Percentiles rank a stretch among this genome's conserved stretches.
phyloP scores from a whole-genome alignment of 441 rosid genomes.

The Adansonia madagascariensis region DNA sequence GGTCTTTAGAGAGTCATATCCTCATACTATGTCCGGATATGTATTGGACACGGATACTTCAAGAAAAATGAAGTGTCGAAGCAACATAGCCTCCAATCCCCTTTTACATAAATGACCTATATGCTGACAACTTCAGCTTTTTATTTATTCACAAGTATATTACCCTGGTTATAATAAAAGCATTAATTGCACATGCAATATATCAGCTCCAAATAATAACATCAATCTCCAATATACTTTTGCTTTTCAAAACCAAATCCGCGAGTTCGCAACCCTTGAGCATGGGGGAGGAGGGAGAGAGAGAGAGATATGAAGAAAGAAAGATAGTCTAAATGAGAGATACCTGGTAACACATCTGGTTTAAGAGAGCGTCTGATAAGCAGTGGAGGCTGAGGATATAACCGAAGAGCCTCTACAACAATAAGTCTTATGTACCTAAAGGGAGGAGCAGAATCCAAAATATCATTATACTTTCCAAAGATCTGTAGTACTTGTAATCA shows the following conservation, averaged over 20 bases:
- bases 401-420: constrained; percentile 85
- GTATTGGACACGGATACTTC: too few relatives aligned
- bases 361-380: constrained; percentile 83
- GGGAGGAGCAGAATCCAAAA: constrained; percentile 28
- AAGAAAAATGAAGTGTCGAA: too few relatives aligned
- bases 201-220: not conserved
- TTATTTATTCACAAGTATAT: not conserved
- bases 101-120: constrained; percentile 13
- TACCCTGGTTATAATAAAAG: not conserved
- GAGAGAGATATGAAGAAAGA: not conserved
- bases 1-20: too few relatives aligned
- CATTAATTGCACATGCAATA: not conserved
- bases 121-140: constrained; percentile 4
- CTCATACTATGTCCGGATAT: too few relatives aligned
- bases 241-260: constrained; percentile 5
- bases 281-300: not conserved
- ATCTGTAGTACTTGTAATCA: not conserved
- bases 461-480: not conserved
- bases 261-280: not conserved
- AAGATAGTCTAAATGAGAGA: constrained; percentile 11
- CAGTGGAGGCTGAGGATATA: constrained; percentile 94
- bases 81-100: not conserved
- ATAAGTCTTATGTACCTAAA: constrained; percentile 78
- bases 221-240: not conserved
- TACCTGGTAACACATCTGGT: constrained; percentile 80